Base-by-base conservation (phyloP, 441 rosid genomes). In the Jatropha podagrica region DNA sequence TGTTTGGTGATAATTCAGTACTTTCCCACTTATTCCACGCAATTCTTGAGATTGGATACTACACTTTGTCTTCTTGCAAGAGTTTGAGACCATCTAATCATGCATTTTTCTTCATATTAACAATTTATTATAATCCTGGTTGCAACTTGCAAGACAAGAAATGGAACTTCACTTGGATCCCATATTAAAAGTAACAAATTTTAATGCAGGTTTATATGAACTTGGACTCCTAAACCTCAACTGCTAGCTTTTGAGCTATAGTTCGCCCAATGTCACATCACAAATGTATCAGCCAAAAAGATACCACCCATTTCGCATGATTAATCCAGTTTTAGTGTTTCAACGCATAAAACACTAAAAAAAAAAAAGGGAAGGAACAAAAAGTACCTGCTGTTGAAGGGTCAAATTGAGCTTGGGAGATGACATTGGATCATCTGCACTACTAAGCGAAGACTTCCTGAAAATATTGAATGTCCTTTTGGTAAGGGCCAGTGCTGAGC, bases 381-480 rank as follows among this genome's bases (percentile, higher is more conserved):
- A 46, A 65, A 38, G 55, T 85, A 92, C 96, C 96, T 91, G 96
- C 72, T 94, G 98, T 75, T 91, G 97, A 76, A 94, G 84, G 70
- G 89, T 89, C 74, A 91, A 82, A 82, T 85, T 90, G 55, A 92
- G 84, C 81, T 83, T 91, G 7, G 97, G 98, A 73, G 90, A 88
- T 62, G 90, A 83, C 56, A 81, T 60, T 14, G 86, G 75, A 32
- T 79, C 76, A 54, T 83, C 85, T 60, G 80, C 80, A 54, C 61
- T 78, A 68, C 78, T 73, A 27, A 46, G 82, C 49, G 92, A 81
- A 71, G 87, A 78, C 68, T 71, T 76, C 75, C 73, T 77, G 41
- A 88, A 73, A 54, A 75, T 60, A 51, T 86, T 81, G 71, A 84
- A 83, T 73, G 85, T 74, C 74, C 76, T 84, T 82, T 80, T 83